Evolutionary conservation across 2,329 filamentous ascomycete genomes (phyloP), one percentile per base, ranked within the genome.

Genomic region (Triangularia setosa): DNA sequence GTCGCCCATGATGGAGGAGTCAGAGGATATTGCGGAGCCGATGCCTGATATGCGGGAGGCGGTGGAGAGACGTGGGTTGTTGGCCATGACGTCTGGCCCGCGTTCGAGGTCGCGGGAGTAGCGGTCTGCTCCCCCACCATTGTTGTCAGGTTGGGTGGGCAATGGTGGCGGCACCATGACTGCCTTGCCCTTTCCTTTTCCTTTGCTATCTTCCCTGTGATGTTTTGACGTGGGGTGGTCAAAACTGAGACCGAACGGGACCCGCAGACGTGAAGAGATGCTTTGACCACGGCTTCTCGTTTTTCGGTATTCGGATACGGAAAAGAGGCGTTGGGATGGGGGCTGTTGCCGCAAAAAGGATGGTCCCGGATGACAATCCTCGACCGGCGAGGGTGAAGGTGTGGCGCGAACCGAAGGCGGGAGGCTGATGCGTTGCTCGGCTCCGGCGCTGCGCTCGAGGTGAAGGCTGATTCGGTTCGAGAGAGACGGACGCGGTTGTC

Each of bases 1-100:
- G 67, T 87, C 85, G 40, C 85, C 85, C 80, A 87, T 83, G 44
- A 87, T 87, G 24, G 84, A 87, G 11, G 84, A 87, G 58, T 80
- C 81, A 7, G 84, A 86, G 0, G 84, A 86, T 21, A 85, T 75
- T 63, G 80, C 80, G 0, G 84, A 85, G 35, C 82, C 84, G 33
- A 86, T 82, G 66, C 78, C 83, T 23, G 82, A 82, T 1, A 81
- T 78, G 52, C 79, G 74, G 3, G 83, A 85, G 21, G 78, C 73
- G 53, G 78, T 82, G 11, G 84, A 86, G 30, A 77, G 74, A 16
- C 81, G 79, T 0, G 75, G 77, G 58, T 78, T 74, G 58, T 78
- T 74, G 60, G 79, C 72, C 55, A 30, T 27, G 2, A 77, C 72
- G 60, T 81, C 81, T 1, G 80, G 81, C 0, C 84, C 84, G 48